Evolutionary conservation across 2,329 filamentous ascomycete species (phyloP).

Genomic region (Verticillium dahliae): DNA sequence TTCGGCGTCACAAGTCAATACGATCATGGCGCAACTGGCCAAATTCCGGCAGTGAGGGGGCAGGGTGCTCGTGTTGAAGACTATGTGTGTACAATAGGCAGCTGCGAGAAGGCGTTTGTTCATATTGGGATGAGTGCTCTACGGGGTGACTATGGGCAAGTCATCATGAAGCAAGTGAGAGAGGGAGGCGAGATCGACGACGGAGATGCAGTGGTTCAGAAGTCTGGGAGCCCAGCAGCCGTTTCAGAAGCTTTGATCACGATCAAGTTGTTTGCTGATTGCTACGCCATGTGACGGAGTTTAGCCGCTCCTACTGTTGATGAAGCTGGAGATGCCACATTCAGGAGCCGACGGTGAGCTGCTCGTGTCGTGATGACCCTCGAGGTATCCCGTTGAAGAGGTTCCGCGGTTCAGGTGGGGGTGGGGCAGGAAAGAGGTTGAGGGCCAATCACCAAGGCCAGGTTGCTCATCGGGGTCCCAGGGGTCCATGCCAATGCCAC

Average conservation of each 20-base stretch:
- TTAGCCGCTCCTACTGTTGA: too few species aligned
- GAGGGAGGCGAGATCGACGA: too few species aligned
- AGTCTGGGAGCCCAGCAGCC: background rate
- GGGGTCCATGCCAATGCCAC: background rate
- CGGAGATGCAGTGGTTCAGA: conserved; percentile 3
- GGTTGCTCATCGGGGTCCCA: background rate
- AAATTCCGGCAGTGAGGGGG: conserved; percentile 49
- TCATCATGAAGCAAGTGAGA: too few species aligned
- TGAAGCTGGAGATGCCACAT: too few species aligned
- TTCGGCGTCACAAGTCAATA: conserved; percentile 53
- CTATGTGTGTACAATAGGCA: background rate
- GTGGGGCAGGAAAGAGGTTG: background rate
- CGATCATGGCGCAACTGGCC: conserved; percentile 68
- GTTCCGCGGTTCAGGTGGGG: background rate
- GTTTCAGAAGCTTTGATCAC: background rate
- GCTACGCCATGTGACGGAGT: background rate
- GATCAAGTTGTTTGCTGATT: background rate
- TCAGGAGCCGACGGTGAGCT: too few species aligned
- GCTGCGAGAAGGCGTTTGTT: background rate
- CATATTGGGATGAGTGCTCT: too few species aligned
- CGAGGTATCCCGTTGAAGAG: too few species aligned
- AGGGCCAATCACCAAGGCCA: background rate
- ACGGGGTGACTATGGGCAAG: too few species aligned
- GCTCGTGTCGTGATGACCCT: too few species aligned
- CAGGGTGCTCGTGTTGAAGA: background rate